A percentile compares a stretch with the other conserved stretches of the same genome.
These are phyloP conservation scores for Suillus placidus DNA, from an alignment of 768 basidiomycete species.

Conservation along the genomic window DNA sequence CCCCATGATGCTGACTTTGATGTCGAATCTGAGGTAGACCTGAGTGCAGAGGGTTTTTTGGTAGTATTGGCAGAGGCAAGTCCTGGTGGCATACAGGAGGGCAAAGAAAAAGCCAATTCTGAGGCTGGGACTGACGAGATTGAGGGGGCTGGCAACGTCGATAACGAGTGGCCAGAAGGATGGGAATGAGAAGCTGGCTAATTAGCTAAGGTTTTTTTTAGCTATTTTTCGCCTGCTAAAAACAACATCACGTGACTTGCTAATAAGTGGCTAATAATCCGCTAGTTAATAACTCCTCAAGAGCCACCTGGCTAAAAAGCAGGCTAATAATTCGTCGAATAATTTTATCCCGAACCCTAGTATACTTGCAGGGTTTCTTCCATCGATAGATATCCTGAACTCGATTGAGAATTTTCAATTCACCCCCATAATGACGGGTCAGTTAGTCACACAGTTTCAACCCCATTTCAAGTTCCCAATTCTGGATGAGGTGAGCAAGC, in stretches of 20 bases:
- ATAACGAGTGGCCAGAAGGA: no score
- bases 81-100: no score
- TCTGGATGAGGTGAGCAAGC: neutral
- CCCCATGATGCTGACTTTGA: no score
- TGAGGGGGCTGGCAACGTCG: no score
- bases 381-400: neutral
- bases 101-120: no score
- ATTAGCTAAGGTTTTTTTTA: no score
- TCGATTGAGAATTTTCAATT: neutral
- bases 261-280: neutral
- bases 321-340: neutral
- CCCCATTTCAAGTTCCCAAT: neutral
- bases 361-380: neutral
- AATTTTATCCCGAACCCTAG: neutral
- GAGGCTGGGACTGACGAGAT: no score
- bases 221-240: neutral
- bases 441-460: neutral
- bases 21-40: no score
- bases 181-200: no score
- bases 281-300: neutral
- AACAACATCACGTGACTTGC: neutral
- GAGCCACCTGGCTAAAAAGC: neutral
- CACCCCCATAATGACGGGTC: neutral
- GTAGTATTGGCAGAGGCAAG: no score
- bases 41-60: no score